Evolutionary conservation across 2,329 filamentous ascomycete species (phyloP), one percentile per base, ranked within the genome.

Genomic region (Fusarium tricinctum): DNA sequence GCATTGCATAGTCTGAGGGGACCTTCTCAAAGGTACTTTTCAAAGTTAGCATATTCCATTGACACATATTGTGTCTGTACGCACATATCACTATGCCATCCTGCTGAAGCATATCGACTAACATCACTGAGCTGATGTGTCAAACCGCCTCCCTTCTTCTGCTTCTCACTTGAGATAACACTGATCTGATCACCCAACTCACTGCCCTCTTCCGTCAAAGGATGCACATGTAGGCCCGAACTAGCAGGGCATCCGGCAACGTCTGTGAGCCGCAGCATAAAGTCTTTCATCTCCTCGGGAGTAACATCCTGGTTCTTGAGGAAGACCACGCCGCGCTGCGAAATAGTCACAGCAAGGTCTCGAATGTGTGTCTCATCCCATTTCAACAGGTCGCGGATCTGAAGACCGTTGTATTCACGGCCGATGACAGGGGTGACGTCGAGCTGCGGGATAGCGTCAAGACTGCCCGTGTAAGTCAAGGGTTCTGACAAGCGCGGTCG

Each of bases 1-100:
- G 79, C 26, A 84, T 85, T 1, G 88, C 84, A 73, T 89, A 91
- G 71, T 90, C 88, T 2, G 84, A 83, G 0, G 88, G 87, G 1
- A 84, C 80, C 2, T 82, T 82, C 73, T 90, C 88, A 70, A 89
- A 90, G 22, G 84, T 82, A 64, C 74, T 76, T 32, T n/a, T 2
- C 14, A 3, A 32, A 4, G 46, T 71, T n/a, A 70, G 63, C n/a
- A 49, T 46, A 9, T 2, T 8, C 10, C 45, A 5, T 4, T 26
- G 43, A 20, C 9, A 9, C 19, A 4, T 13, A n/a, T 13, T 13
- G 23, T 15, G n/a, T 35, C 19, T 30, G 10, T n/a, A 64, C 74
- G 47, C 50, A 76, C 70, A 90, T 89, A 57, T 90, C 87, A 82
- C 70, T 84, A 73, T 66, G 84, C 84, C 66, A 84, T 68, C 73